Evolutionary conservation across 2,329 filamentous ascomycete genomes (phyloP), one percentile per base, ranked within the genome.

Genomic region (Camillea tinctor): DNA sequence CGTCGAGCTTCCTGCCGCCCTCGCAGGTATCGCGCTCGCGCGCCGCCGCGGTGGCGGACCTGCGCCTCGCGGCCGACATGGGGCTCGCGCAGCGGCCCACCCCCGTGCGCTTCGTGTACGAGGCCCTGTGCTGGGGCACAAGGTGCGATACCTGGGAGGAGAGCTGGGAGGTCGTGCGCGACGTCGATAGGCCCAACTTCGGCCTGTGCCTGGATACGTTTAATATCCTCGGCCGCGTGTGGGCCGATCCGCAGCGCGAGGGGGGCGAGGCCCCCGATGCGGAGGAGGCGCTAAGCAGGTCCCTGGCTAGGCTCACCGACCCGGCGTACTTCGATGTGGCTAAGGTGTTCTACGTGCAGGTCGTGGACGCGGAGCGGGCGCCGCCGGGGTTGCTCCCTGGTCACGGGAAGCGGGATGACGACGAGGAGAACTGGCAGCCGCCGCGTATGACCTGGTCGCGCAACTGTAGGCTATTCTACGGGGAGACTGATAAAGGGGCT

Each of bases 191-290:
- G 7, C 74, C 81, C 8, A 93, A 93, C 73, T 92, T 93, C 69
- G 90, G 90, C 7, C 77, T 92, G 49, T 92, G 89, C 70, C 79
- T 93, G 22, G 90, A 93, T 73, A 91, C 87, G 0, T 93, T 92
- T 77, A 91, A 93, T 73, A 89, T 93, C 60, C 84, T 89, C 0
- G 90, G 85, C 0, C 77, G 86, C 5, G 84, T 91, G 60, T 93
- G 85, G 65, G 90, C 88, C 0, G 89, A 93, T 68, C 90, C 90
- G 0, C 84, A 0, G 73, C 80, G 0, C 64, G 76, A 0, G 77
- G 77, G 0, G 84, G 88, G 2, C 80, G 4, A 80, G 64, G 84
- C 77, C 0, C 64, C 74, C 0, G 78, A 84, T 61, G 88, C 84
- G 7, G 84, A 89, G 2, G 74, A 77, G 4, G 82, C 80, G 0